These are phyloP conservation scores for Scedosporium dehoogii DNA, from an alignment of 2,329 filamentous ascomycete genomes.

Conservation along the genomic window DNA sequence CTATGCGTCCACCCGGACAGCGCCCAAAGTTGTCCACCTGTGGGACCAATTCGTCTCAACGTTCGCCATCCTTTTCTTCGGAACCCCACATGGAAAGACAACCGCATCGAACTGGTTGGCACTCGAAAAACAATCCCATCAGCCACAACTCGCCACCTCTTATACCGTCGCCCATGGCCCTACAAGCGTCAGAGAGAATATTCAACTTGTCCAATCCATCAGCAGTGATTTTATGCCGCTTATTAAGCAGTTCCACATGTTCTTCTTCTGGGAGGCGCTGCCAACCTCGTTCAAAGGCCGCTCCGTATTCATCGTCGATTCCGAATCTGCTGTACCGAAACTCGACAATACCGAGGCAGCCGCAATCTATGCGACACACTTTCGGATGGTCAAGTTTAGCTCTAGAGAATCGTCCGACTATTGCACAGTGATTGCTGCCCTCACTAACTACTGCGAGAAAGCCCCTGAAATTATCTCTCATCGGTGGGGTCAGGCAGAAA, in stretches of 20 bases:
- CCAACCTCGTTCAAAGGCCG: slow-evolving; percentile 5
- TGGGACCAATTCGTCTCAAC: not conserved
- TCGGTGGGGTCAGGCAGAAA: not conserved
- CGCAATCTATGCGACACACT: slow-evolving; percentile 5
- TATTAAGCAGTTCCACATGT: not conserved
- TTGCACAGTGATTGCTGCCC: not conserved
- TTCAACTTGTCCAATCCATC: not conserved
- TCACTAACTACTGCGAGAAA: not conserved
- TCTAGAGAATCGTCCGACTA: not conserved
- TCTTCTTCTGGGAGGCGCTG: not conserved
- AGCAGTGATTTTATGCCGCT: not conserved
- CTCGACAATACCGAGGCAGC: slow-evolving; percentile 4
- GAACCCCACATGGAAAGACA: not conserved
- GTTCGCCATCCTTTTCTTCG: not conserved
- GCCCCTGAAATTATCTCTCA: slow-evolving; percentile 1
- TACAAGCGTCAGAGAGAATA: not conserved
- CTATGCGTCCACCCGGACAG: not conserved
- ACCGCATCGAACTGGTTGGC: not conserved
- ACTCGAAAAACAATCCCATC: not conserved
- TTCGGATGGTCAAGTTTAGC: not conserved
- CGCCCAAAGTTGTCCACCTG: not conserved
- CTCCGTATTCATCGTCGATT: slow-evolving; percentile 6
- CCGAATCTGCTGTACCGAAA: slow-evolving; percentile 7
- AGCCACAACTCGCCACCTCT: not conserved
- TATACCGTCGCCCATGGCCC: not conserved